Conservation (phyloP, 2,329 filamentous ascomycete species). For the Alternaria gansuensis region DNA sequence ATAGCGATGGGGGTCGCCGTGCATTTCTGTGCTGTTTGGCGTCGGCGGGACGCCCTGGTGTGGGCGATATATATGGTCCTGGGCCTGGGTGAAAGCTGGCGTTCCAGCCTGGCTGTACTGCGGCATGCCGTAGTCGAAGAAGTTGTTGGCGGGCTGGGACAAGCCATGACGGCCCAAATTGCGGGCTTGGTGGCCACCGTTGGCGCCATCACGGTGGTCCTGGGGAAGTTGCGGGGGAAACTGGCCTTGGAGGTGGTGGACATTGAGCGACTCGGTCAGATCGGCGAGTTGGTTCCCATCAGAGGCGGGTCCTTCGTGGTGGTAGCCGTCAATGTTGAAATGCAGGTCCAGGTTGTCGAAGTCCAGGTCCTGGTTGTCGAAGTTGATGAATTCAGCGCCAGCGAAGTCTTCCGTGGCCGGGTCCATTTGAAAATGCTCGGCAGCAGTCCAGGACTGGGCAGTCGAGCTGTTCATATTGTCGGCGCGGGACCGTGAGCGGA, state of each 20-base stretch:
- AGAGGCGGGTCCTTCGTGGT: conserved; percentile 29
- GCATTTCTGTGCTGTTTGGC: conserved; percentile 81
- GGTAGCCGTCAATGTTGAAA: conserved; percentile 43
- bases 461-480: conserved; percentile 47
- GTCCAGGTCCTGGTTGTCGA: conserved; percentile 46
- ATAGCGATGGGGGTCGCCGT: conserved; percentile 66
- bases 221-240: conserved; percentile 42
- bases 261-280: conserved; percentile 45
- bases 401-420: conserved; percentile 54
- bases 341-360: conserved; percentile 46
- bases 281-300: conserved; percentile 43
- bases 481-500: conserved; percentile 24
- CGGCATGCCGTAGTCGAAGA: conserved; percentile 50
- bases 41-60: conserved; percentile 76
- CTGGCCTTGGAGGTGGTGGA: conserved; percentile 46
- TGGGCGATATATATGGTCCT: conserved; percentile 57
- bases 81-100: conserved; percentile 52
- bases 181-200: conserved; percentile 28
- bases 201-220: conserved; percentile 35
- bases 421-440: conserved; percentile 55
- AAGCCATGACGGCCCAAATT: conserved; percentile 29
- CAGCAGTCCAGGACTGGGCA: conserved; percentile 51
- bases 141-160: conserved; percentile 34
- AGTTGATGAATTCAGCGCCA: conserved; percentile 55
- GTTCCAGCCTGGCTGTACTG: conserved; percentile 50